These are phyloP conservation scores for Penicillium hesseltinei DNA, from an alignment of 2,329 filamentous ascomycete genomes.

Conservation along the genomic window DNA sequence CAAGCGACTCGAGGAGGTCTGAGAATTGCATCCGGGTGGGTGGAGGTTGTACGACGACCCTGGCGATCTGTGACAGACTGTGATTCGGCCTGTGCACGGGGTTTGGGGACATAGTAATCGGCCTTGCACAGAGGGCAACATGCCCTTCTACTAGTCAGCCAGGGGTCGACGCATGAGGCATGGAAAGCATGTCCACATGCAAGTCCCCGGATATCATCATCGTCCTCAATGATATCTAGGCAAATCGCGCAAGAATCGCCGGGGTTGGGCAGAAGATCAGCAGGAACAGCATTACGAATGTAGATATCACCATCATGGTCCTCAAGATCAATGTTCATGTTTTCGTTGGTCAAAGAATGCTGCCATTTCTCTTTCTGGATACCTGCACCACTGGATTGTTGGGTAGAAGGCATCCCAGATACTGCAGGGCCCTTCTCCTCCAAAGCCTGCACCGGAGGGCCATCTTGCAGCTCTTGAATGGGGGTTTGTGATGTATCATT, in stretches of 20 bases:
- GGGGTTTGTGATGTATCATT: constrained; percentile 13
- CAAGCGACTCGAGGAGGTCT: constrained; percentile 38
- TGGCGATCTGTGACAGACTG: constrained; percentile 31
- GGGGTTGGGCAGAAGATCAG: constrained; percentile 74
- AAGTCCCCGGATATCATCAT: constrained; percentile 90
- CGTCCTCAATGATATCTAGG: constrained; percentile 88
- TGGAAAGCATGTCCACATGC: constrained; percentile 99
- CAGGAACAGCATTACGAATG: constrained; percentile 76
- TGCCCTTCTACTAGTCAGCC: constrained; percentile 88
- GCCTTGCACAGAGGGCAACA: constrained; percentile 98
- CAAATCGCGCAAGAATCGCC: constrained; percentile 97
- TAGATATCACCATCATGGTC: constrained; percentile 69
- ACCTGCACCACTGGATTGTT: constrained; percentile 5
- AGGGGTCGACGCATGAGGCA: constrained; percentile 90
- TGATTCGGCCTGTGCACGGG: constrained; percentile 59
- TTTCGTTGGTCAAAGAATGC: constrained; percentile 36
- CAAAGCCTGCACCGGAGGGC: constrained; percentile 4
- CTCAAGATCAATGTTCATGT: constrained; percentile 59
- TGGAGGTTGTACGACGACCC: constrained; percentile 27
- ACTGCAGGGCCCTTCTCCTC: constrained; percentile 16
- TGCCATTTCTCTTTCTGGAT: constrained; percentile 23
- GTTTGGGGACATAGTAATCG: constrained; percentile 95
- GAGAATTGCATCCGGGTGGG: constrained; percentile 24
- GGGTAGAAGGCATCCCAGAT: neutral
- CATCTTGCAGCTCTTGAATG: constrained; percentile 15